Evolutionary conservation across 2,329 filamentous ascomycete species (phyloP).

Genomic region (Sporothrix pseudoabietina): DNA sequence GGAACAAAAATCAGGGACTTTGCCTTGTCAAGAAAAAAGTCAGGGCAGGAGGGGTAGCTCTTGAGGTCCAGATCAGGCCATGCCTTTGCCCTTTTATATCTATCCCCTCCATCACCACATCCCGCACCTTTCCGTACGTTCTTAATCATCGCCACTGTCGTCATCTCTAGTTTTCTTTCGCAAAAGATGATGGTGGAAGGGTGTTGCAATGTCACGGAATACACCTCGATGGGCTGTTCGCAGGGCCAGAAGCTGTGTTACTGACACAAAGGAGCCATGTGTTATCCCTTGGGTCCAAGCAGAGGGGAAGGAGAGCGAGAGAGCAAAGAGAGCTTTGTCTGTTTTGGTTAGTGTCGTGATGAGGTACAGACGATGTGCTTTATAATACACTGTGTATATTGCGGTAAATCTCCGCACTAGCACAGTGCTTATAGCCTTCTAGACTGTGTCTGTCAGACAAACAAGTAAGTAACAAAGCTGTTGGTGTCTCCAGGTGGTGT

Average conservation of each 20-base stretch:
- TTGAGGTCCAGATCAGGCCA: not conserved
- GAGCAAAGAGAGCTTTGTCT: not conserved
- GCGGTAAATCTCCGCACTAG: not conserved
- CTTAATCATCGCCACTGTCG: conserved; percentile 16
- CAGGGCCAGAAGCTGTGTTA: not conserved
- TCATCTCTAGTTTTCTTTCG: not conserved
- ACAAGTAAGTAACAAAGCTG: not conserved
- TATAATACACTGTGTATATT: not conserved
- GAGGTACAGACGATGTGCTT: not conserved
- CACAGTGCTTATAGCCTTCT: not conserved
- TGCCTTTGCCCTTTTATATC: not conserved
- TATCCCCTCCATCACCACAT: not conserved
- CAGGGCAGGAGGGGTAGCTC: not conserved
- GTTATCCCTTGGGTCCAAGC: not conserved
- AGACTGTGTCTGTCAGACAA: not conserved
- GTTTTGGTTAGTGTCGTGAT: not conserved
- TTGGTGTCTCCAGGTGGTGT: not conserved
- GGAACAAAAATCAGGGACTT: not conserved
- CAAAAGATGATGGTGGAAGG: not conserved
- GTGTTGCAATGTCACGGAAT: not conserved
- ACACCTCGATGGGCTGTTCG: not conserved
- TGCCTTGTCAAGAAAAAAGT: not conserved
- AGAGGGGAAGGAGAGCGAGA: not conserved
- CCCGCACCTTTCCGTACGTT: not conserved
- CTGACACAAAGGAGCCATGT: not conserved